Conservation (phyloP, 371 early-diverging fungal species). For the Lichtheimia corymbifera region DNA sequence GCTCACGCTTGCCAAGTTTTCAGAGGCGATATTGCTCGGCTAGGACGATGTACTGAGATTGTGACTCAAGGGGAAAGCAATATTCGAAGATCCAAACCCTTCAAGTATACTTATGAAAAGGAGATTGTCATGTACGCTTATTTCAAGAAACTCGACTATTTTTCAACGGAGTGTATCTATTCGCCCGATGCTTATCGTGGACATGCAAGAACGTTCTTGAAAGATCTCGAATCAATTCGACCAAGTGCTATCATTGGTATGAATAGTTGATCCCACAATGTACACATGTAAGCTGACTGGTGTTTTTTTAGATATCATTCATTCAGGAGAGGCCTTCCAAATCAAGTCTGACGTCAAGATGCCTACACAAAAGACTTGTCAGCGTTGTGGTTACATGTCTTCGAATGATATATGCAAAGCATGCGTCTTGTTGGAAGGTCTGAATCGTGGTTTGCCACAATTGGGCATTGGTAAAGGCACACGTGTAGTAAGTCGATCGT, state of each 20-base stretch:
- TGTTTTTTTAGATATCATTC: slow-evolving; percentile 78
- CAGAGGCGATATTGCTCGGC: slow-evolving; percentile 95
- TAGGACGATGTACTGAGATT: slow-evolving; percentile 95
- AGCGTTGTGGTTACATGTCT: slow-evolving; percentile 94
- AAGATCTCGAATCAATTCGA: slow-evolving; percentile 95
- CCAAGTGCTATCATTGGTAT: slow-evolving; percentile 89
- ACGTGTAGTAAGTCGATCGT: slow-evolving; percentile 33
- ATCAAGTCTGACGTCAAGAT: slow-evolving; percentile 69
- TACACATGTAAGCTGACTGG: neutral
- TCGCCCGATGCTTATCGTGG: slow-evolving; percentile 99
- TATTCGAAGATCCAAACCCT: slow-evolving; percentile 95
- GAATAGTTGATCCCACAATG: neutral
- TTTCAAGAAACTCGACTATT: slow-evolving; percentile 97
- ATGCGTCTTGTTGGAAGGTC: slow-evolving; percentile 90
- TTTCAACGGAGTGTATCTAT: slow-evolving; percentile 99
- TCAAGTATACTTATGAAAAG: slow-evolving; percentile 99
- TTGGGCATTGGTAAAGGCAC: slow-evolving; percentile 53
- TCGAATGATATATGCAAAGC: slow-evolving; percentile 93
- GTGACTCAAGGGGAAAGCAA: slow-evolving; percentile 77
- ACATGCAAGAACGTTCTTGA: slow-evolving; percentile 94
- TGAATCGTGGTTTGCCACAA: slow-evolving; percentile 88
- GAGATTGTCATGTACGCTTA: slow-evolving; percentile 99
- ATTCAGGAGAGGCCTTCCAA: slow-evolving; percentile 91
- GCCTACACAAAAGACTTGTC: slow-evolving; percentile 73
- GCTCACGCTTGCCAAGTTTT: slow-evolving; percentile 62